These are phyloP conservation scores for Balakata baccata DNA, from an alignment of 345 rosid species.

Conservation along the genomic window DNA sequence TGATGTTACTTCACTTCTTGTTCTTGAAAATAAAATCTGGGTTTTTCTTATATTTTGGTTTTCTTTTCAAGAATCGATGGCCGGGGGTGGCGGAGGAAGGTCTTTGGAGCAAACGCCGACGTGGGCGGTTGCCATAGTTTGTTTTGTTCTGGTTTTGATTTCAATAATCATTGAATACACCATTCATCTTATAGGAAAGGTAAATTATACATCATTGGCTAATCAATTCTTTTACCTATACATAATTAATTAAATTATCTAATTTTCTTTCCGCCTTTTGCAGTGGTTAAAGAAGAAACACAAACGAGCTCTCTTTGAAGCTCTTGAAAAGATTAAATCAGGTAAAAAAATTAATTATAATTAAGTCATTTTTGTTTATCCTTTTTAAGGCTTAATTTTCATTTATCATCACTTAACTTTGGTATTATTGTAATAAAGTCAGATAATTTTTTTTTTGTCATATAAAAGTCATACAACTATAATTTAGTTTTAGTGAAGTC, in stretches of 20 bases:
- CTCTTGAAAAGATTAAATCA: constrained; percentile 34
- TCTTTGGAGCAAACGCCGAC: constrained; percentile 63
- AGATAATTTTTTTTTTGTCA: too few species aligned
- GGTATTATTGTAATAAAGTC: too few species aligned
- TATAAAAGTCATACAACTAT: too few species aligned
- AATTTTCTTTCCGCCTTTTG: not conserved
- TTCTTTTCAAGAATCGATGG: constrained; percentile 32
- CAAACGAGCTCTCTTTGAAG: constrained; percentile 27
- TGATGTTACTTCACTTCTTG: too few species aligned
- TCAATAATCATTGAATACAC: constrained; percentile 51
- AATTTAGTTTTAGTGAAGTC: too few species aligned
- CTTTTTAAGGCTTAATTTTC: too few species aligned
- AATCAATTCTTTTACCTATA: not conserved
- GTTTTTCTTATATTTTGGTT: not conserved
- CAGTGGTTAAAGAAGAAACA: constrained; percentile 29
- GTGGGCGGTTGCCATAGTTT: constrained; percentile 68
- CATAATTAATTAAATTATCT: not conserved
- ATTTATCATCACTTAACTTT: too few species aligned
- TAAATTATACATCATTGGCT: constrained; percentile 3
- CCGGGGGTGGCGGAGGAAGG: constrained; percentile 41
- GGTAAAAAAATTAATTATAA: not conserved
- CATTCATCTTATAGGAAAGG: constrained; percentile 63
- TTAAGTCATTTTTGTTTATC: too few species aligned
- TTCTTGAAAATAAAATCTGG: not conserved
- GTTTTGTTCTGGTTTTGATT: constrained; percentile 47